Evolutionary conservation across 192 early-diverging fungal genomes (phyloP).

Genomic region (Gonapodya prolifera): DNA sequence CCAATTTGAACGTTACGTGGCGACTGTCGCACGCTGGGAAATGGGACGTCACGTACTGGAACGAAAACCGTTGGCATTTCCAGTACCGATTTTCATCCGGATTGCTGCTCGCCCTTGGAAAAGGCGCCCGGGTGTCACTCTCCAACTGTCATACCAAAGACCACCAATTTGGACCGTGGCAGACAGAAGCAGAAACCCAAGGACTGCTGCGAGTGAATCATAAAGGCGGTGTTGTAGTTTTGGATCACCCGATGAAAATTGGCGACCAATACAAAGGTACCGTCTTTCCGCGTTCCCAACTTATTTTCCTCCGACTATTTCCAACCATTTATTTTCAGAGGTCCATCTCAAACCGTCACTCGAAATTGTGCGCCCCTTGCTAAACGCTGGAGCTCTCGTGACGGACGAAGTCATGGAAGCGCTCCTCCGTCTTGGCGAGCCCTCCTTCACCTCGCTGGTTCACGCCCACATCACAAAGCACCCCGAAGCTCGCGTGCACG

Average conservation of each 20-base stretch:
- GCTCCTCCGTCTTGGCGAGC: neutral
- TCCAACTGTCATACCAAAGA: neutral
- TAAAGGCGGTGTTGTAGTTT: neutral
- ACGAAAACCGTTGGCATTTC: neutral
- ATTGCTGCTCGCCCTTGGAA: neutral
- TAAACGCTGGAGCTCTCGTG: neutral
- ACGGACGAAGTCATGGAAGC: neutral
- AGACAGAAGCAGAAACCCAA: neutral
- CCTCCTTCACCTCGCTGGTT: neutral
- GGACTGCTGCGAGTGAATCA: neutral
- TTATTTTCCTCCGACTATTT: no score
- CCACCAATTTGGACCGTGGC: neutral
- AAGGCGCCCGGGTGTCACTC: neutral
- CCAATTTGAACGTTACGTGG: neutral
- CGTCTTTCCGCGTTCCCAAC: no score
- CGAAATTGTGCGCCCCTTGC: neutral
- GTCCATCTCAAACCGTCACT: neutral
- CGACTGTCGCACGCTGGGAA: neutral
- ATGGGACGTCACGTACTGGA: neutral
- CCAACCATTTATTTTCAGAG: no score
- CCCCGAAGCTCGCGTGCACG: neutral
- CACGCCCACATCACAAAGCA: neutral
- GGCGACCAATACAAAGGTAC: neutral
- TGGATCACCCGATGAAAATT: neutral
- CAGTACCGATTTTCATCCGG: neutral